A percentile compares a stretch with the other conserved stretches of the same genome.
Conservation (phyloP, 306 rosid species). For the Mucuna pruriens region DNA sequence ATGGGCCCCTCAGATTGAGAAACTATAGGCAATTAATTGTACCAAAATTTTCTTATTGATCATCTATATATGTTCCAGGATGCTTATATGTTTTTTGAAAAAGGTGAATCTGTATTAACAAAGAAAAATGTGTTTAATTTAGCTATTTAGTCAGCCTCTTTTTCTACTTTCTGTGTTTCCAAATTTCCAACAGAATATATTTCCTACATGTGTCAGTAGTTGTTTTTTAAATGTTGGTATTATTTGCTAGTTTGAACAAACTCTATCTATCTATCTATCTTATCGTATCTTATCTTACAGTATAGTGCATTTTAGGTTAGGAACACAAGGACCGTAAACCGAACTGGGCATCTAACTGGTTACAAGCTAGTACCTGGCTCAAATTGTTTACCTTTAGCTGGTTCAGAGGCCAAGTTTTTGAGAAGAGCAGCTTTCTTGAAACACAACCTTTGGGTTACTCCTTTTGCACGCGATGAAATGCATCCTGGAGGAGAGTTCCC, state of each 20-base stretch:
- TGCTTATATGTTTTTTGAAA: not conserved
- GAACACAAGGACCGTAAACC: constrained; percentile 80
- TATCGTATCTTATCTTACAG: too few relatives aligned
- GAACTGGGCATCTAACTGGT: constrained; percentile 81
- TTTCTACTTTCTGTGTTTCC: constrained; percentile 7
- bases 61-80: not conserved
- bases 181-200: not conserved
- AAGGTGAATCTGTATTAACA: not conserved
- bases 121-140: not conserved
- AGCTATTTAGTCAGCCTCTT: not conserved
- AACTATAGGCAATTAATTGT: not conserved
- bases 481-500: constrained; percentile 91
- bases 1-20: not conserved
- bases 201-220: not conserved
- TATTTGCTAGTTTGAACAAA: constrained; percentile 33
- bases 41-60: not conserved
- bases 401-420: constrained; percentile 81
- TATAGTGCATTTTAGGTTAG: constrained; percentile 54
- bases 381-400: constrained; percentile 81
- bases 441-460: constrained; percentile 87
- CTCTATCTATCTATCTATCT: too few relatives aligned
- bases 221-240: not conserved
- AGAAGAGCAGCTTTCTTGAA: constrained; percentile 86
- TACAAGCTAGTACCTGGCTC: constrained; percentile 85
- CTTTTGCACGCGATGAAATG: constrained; percentile 63